Evolutionary conservation across 345 rosid genomes (phyloP), one percentile per base, ranked within the genome.

Genomic region (Anastatica hierochuntica): DNA sequence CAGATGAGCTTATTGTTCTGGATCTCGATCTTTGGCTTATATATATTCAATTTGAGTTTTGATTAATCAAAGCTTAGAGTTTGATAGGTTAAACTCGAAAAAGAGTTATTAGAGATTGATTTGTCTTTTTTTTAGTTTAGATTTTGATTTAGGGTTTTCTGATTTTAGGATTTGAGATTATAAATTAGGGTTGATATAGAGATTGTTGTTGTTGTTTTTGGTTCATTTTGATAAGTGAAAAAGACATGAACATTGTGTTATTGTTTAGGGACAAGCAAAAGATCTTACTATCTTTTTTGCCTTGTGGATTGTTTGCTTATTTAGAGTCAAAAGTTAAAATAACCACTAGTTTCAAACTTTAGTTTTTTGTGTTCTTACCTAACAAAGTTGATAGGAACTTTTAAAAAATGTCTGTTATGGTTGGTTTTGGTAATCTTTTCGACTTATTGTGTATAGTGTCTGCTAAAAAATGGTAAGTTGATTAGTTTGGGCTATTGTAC

Each of bases 231-330:
- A 49, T 26, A 49, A 23, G n/a, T 26, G 63, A 56, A 33, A 18
- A 60, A n/a, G n/a, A n/a, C n/a, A n/a, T 53, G 60, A 38, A 45
- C 8, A 15, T 46, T 54, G 49, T 44, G 39, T 17, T 7, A 49
- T 49, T 12, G 44, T 33, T 47, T 23, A 48, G 5, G 34, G 45
- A 18, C 40, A 57, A 12, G 58, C 69, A 56, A 7, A 17, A n/a
- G 24, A 16, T 55, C 13, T 20, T 44, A 3, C 6, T 24, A 3
- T 24, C 6, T 24, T 24, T 4, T 11, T 44, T 11, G 14, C 36
- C 23, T 48, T 49, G 44, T 64, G 51, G 24, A 41, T 33, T 21
- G 58, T 64, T 56, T 56, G 46, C 33, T 41, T n/a, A n/a, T n/a
- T n/a, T n/a, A n/a, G n/a, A n/a, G 47, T 26, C 52, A 33, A 14